These are phyloP conservation scores for Xylaria sp. DNA, from an alignment of 2,329 filamentous ascomycete genomes.

Conservation along the genomic window DNA sequence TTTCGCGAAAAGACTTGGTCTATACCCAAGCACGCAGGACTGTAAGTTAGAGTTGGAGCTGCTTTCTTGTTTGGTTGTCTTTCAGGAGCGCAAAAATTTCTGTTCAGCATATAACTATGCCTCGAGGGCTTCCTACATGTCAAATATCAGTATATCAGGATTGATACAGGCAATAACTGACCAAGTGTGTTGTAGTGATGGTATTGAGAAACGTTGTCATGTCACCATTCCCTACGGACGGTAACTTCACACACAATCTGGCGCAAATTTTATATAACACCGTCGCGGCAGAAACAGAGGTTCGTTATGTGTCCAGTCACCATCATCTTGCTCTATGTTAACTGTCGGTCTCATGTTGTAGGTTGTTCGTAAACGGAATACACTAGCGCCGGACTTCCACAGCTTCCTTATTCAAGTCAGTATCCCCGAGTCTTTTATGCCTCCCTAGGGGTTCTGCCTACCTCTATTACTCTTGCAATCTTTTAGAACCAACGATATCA, in stretches of 20 bases:
- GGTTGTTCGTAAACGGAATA: constrained; percentile 51
- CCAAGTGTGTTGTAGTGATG: constrained; percentile 45
- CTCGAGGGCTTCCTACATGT: background rate
- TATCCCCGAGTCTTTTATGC: background rate
- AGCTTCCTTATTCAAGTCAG: constrained; percentile 51
- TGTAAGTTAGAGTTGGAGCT: constrained; percentile 8
- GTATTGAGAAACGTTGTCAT: constrained; percentile 61
- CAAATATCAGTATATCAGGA: background rate
- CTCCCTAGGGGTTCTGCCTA: background rate
- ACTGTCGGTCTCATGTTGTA: constrained; percentile 15
- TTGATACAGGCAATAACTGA: background rate
- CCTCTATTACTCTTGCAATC: no score
- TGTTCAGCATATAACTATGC: background rate
- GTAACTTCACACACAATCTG: constrained; percentile 53
- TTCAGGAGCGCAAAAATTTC: background rate
- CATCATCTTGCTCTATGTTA: background rate
- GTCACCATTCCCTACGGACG: constrained; percentile 56
- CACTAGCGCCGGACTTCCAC: constrained; percentile 48
- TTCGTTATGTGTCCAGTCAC: constrained; percentile 1
- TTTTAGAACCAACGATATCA: background rate
- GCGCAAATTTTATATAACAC: constrained; percentile 48
- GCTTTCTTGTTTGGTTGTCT: background rate
- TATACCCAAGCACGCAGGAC: constrained; percentile 49
- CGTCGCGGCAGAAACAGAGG: constrained; percentile 46
- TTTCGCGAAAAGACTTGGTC: constrained; percentile 55